Conservation (phyloP, 2,329 filamentous ascomycete genomes). For the Phyllosticta citrichinensis region DNA sequence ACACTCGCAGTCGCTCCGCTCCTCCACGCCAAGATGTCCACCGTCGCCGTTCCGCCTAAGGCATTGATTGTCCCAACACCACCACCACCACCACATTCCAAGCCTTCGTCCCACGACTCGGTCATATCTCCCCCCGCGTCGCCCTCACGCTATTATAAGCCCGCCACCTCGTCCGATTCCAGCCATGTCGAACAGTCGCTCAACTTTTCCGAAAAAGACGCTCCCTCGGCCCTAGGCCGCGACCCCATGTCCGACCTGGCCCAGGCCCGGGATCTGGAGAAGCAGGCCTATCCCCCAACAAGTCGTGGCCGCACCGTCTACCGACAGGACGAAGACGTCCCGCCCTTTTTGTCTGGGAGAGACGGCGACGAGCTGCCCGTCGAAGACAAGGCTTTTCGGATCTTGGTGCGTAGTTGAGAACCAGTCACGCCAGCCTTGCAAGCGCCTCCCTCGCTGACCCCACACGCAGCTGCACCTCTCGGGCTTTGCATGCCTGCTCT, state of each 20-base stretch:
- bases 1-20: slow-evolving; percentile 7
- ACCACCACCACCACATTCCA: slow-evolving; percentile 16
- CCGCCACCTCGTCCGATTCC: slow-evolving; percentile 23
- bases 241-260: slow-evolving; percentile 12
- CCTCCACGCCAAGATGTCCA: slow-evolving; percentile 3
- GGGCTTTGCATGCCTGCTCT: slow-evolving; percentile 44
- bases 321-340: slow-evolving; percentile 20
- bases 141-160: slow-evolving; percentile 22
- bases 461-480: slow-evolving; percentile 42
- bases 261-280: slow-evolving; percentile 22
- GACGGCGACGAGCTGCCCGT: slow-evolving; percentile 29
- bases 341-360: slow-evolving; percentile 4
- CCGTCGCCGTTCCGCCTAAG: slow-evolving; percentile 10
- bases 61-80: slow-evolving; percentile 11
- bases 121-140: slow-evolving; percentile 28
- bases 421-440: neutral
- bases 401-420: slow-evolving; percentile 25
- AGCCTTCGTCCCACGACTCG: slow-evolving; percentile 21
- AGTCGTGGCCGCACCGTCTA: slow-evolving; percentile 16
- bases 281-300: slow-evolving; percentile 17
- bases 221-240: slow-evolving; percentile 15
- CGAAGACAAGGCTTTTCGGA: slow-evolving; percentile 34
- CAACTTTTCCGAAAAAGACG: slow-evolving; percentile 10
- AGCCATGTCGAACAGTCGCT: slow-evolving; percentile 13
- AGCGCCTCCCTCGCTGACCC: slow-evolving; percentile 7